Evolutionary conservation across 305 asterid genomes (phyloP).

Genomic region (Fraxinus platypoda): DNA sequence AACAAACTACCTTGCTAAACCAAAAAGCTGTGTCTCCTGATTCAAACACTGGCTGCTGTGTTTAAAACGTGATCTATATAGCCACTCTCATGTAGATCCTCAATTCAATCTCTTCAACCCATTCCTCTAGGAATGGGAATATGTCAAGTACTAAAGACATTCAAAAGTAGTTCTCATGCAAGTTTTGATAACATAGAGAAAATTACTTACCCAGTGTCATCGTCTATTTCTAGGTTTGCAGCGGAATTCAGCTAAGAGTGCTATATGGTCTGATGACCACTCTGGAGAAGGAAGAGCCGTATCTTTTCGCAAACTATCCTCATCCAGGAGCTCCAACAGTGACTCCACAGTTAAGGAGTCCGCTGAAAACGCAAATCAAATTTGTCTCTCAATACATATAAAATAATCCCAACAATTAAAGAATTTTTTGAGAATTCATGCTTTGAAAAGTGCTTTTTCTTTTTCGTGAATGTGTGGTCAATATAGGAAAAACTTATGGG

Average conservation of each 20-base stretch:
- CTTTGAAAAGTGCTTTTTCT: no score
- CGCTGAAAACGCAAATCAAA: constrained; percentile 48
- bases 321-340: constrained; percentile 91
- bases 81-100: neutral
- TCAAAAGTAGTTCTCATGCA: neutral
- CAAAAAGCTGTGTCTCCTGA: neutral
- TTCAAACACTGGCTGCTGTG: neutral
- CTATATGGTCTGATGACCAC: constrained; percentile 98
- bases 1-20: neutral
- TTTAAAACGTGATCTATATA: neutral
- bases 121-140: neutral
- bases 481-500: neutral
- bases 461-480: neutral
- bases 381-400: neutral
- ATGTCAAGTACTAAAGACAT: neutral
- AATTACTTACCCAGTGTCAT: constrained; percentile 43
- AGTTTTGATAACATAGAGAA: neutral
- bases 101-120: neutral
- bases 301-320: constrained; percentile 85
- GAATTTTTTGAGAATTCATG: no score
- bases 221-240: constrained; percentile 79
- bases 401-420: neutral
- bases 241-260: constrained; percentile 87
- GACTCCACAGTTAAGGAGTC: constrained; percentile 90
- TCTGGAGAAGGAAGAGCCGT: constrained; percentile 97